Base-by-base conservation (phyloP, 2,329 filamentous ascomycete species). In the Botryosphaeria dothidea region DNA sequence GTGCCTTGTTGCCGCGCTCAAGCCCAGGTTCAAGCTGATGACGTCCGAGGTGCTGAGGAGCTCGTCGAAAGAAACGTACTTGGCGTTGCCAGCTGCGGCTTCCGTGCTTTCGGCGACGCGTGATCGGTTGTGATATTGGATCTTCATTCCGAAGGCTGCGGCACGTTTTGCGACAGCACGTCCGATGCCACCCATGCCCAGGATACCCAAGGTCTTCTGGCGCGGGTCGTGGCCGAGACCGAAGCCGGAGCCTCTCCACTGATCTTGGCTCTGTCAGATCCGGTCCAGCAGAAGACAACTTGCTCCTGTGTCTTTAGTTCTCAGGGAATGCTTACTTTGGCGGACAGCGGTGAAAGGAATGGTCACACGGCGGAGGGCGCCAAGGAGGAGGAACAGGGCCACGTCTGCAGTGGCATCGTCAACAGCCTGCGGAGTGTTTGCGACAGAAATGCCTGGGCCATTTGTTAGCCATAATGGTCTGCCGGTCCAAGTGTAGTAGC, bases 151-250 rank as follows among this genome's bases (percentile, higher is more conserved):
- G 67, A 87, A 86, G 0, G 81, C 81, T 31, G 79, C 79, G 3
- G 83, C 84, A 46, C 83, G 79, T 23, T 74, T 72, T 25, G 79
- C 80, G 9, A 82, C 79, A 6, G 83, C 82, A 15, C 80, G 77
- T 2, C 86, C 86, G 52, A 88, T 88, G 9, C 85, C 84, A 27
- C 86, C 86, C 84, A 87, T 86, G 11, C 85, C 86, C 1, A 88
- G 74, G 65, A 88, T 85, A 4, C 85, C 85, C 70, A 86, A 79
- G 1, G 75, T 75, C 70, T 85, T 84, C 65, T 82, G 80, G 69
- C 81, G 81, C 2, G 83, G 83, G 63, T 85, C 83, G 69, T 83
- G 83, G 15, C 83, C 84, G 38, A 86, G 79, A 1, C 73, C 74
- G 48, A 82, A 78, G 41, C 70, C 69, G 17, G 70, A 69, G 51